phyloP scores from a whole-genome alignment of 1,284 basidiomycete species.

The Pseudozyma thailandica region DNA sequence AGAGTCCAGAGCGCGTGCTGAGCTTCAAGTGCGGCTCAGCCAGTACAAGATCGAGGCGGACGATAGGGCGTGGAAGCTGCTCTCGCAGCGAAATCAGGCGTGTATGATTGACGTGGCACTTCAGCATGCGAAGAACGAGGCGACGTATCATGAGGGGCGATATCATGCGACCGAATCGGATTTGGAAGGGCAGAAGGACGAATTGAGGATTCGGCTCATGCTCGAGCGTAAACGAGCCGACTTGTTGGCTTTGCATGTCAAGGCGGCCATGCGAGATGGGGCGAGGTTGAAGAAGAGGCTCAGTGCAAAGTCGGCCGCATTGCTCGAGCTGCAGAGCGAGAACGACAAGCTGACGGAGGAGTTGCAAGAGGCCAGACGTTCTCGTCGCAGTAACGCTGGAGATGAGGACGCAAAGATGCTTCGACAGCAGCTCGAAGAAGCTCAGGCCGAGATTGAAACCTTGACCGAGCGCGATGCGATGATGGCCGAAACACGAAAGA shows the following conservation, averaged over 20 bases:
- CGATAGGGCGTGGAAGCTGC: constrained; percentile 39
- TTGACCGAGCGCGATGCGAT: constrained; percentile 36
- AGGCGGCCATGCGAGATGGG: constrained; percentile 19
- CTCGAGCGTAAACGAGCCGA: constrained; percentile 44
- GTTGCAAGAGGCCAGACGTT: constrained; percentile 18
- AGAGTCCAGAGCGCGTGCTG: constrained; percentile 19
- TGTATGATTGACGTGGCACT: constrained; percentile 32
- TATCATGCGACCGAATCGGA: constrained; percentile 29
- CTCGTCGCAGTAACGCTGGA: constrained; percentile 2
- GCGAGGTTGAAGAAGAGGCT: constrained; percentile 32
- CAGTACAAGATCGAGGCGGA: constrained; percentile 51
- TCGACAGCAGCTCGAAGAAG: constrained; percentile 21
- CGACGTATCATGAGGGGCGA: constrained; percentile 26
- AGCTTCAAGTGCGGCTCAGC: constrained; percentile 29
- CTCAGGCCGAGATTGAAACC: constrained; percentile 30
- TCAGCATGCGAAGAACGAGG: constrained; percentile 45
- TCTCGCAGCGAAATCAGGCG: constrained; percentile 21
- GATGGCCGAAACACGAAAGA: constrained; percentile 46
- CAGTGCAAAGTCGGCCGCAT: constrained; percentile 11
- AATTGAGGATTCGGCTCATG: constrained; percentile 40
- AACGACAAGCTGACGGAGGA: constrained; percentile 30
- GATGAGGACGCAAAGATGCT: constrained; percentile 3
- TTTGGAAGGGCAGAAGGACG: constrained; percentile 37
- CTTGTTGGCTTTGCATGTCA: constrained; percentile 30
- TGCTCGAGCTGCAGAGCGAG: constrained; percentile 23